These are phyloP conservation scores for Saccharum spontaneum DNA, from an alignment of 176 grass and related monocot genomes.

Conservation along the genomic window DNA sequence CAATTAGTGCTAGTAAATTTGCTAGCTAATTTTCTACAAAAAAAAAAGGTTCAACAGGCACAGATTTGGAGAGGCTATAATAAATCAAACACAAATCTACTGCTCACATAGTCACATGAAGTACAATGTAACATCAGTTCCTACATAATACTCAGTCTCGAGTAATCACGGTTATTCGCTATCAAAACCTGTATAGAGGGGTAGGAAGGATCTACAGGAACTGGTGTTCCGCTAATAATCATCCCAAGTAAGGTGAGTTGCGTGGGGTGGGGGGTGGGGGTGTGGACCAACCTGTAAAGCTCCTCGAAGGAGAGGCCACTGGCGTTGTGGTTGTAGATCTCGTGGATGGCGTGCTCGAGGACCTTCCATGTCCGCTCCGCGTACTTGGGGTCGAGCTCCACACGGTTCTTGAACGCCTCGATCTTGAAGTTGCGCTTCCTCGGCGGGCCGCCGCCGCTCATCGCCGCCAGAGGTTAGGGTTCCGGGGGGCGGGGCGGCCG, in stretches of 20 bases:
- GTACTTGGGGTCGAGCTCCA: conserved; percentile 97
- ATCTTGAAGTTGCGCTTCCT: conserved; percentile 92
- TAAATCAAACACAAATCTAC: conserved; percentile 10
- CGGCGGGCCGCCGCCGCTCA: conserved; percentile 53
- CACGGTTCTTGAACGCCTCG: conserved; percentile 88
- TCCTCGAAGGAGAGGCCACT: conserved; percentile 96
- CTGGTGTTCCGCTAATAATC: neutral
- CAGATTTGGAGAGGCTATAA: neutral
- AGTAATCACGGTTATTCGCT: neutral
- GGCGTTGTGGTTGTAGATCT: conserved; percentile 99
- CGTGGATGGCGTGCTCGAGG: conserved; percentile 85
- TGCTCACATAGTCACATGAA: neutral
- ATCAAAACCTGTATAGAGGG: neutral
- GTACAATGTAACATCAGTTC: neutral
- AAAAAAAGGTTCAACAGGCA: neutral
- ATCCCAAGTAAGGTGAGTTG: neutral
- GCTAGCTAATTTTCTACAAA: neutral
- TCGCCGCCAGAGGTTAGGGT: conserved; percentile 45
- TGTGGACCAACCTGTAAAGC: conserved; percentile 58
- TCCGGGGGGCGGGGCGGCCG: neutral
- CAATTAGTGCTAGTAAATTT: neutral
- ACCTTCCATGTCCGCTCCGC: conserved; percentile 94
- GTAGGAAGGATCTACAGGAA: neutral
- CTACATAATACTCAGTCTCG: neutral
- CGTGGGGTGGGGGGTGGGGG: neutral